These are phyloP conservation scores for Raphidocelis subcapitata DNA, from an alignment of 139 green algal genomes.

Conservation along the genomic window DNA sequence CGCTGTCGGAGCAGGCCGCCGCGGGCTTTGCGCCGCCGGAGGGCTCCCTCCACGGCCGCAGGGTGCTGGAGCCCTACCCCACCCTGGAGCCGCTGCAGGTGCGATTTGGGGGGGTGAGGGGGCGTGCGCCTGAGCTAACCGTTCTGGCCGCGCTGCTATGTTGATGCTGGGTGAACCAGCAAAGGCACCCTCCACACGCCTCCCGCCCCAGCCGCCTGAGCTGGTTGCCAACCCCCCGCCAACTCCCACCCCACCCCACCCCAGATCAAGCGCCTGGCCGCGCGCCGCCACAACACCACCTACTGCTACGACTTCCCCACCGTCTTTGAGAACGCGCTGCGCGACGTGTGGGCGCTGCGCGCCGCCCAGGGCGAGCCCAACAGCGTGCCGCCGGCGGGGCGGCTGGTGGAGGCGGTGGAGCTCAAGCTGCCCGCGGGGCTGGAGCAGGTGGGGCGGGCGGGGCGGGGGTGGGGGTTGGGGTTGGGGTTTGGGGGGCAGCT, in stretches of 20 bases:
- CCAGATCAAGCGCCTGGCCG: slow-evolving; percentile 28
- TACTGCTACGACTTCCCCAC: slow-evolving; percentile 97
- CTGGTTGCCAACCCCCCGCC: no score
- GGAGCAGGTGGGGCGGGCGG: no score
- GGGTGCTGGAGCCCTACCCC: slow-evolving; percentile 70
- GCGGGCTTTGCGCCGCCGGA: background rate
- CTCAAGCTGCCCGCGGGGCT: slow-evolving; percentile 25
- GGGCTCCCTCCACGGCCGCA: slow-evolving; percentile 40
- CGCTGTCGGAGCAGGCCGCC: background rate
- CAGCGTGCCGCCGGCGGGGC: slow-evolving; percentile 43
- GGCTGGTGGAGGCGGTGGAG: slow-evolving; percentile 74
- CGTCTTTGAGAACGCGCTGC: slow-evolving; percentile 88
- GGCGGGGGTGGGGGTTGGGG: no score
- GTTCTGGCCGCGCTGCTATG: no score
- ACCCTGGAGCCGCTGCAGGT: slow-evolving; percentile 62
- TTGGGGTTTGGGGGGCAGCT: no score
- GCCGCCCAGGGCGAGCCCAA: slow-evolving; percentile 41
- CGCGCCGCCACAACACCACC: slow-evolving; percentile 28
- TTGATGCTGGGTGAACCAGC: no score
- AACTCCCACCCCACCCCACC: no score
- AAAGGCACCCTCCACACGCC: no score
- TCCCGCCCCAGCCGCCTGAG: no score
- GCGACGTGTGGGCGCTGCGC: slow-evolving; percentile 65
- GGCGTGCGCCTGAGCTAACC: no score
- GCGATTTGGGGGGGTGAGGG: no score